Evolutionary conservation across 148 eudicot species (phyloP).

Genomic region (Chenopodium formosanum): DNA sequence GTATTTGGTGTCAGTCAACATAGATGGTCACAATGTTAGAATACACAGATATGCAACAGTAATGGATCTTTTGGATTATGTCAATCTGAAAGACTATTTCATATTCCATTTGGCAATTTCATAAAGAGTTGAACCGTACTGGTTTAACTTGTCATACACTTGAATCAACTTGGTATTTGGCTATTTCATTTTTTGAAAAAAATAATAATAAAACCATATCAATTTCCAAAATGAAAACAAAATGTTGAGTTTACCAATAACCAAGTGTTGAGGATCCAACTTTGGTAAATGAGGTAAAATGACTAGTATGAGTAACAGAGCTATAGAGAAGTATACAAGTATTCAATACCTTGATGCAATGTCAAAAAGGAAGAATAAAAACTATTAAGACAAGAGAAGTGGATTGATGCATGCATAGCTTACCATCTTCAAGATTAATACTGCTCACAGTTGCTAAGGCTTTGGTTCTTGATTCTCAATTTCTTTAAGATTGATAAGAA

Average conservation of each 20-base stretch:
- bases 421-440: not conserved
- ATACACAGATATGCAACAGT: not conserved
- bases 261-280: too few relatives aligned
- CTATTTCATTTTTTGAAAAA: too few relatives aligned
- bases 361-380: not conserved
- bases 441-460: slow-evolving; percentile 11
- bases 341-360: not conserved
- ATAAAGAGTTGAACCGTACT: too few relatives aligned
- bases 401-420: not conserved
- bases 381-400: not conserved
- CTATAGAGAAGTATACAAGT: not conserved
- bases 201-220: too few relatives aligned
- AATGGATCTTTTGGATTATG: not conserved
- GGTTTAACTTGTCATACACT: too few relatives aligned
- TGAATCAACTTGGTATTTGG: too few relatives aligned
- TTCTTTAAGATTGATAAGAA: slow-evolving; percentile 35
- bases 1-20: not conserved
- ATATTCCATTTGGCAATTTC: too few relatives aligned
- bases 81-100: not conserved
- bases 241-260: too few relatives aligned
- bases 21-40: not conserved
- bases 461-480: slow-evolving; percentile 39
- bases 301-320: too few relatives aligned
- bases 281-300: too few relatives aligned
- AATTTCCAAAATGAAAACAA: too few relatives aligned